Conservation (phyloP, 495 filamentous ascomycete species). For the Hypoxylon perforatum region DNA sequence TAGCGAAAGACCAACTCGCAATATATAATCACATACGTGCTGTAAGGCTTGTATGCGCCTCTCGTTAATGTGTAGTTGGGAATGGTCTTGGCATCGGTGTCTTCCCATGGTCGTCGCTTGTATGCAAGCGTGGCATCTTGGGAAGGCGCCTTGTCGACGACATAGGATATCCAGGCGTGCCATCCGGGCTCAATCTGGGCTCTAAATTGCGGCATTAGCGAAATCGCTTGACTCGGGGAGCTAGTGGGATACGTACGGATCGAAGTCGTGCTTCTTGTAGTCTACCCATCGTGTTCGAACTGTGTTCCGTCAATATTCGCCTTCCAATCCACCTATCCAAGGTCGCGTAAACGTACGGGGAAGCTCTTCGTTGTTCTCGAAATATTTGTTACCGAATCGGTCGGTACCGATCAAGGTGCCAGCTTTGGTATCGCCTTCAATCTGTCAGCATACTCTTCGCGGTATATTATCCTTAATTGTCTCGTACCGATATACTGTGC, state of each 20-base stretch:
- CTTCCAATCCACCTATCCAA: background rate
- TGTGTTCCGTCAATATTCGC: constrained; percentile 53
- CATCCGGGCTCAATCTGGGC: constrained; percentile 95
- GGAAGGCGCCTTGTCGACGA: constrained; percentile 86
- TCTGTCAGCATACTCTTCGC: constrained; percentile 46
- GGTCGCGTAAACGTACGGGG: constrained; percentile 70
- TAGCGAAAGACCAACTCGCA: background rate
- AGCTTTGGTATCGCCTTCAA: constrained; percentile 92
- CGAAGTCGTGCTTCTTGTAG: constrained; percentile 87
- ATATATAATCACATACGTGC: constrained; percentile 77
- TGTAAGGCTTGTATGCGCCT: constrained; percentile 91
- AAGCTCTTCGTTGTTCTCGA: constrained; percentile 94
- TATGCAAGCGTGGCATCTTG: constrained; percentile 77
- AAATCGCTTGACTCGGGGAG: background rate
- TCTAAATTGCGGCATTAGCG: constrained; percentile 50
- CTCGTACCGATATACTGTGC: constrained; percentile 74
- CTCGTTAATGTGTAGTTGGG: constrained; percentile 78
- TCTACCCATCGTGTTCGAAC: constrained; percentile 98
- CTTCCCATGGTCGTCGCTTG: constrained; percentile 77
- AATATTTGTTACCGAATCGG: constrained; percentile 96
- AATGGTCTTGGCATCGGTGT: constrained; percentile 69
- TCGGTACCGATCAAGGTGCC: constrained; percentile 88
- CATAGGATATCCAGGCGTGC: constrained; percentile 97
- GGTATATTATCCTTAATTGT: background rate
- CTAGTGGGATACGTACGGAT: constrained; percentile 69